A percentile compares a stretch with the other conserved stretches of the same genome.
Evolutionary conservation across 1,284 basidiomycete species (phyloP).

Genomic region (Hemileia vastatrix): DNA sequence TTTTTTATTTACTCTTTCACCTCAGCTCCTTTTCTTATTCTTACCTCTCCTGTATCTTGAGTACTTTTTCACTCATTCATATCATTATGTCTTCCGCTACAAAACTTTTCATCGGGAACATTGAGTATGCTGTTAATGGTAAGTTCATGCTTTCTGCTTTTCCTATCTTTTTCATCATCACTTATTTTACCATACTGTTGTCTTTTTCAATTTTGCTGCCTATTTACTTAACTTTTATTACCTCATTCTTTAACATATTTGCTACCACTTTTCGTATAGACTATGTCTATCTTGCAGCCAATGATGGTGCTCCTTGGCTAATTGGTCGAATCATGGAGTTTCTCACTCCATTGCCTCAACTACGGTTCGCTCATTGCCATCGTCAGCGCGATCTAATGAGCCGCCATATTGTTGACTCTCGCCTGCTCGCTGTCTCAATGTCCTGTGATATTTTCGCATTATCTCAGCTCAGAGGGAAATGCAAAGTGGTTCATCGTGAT

Average conservation of each 20-base stretch:
- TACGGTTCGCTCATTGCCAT: constrained; percentile 21
- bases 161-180: neutral
- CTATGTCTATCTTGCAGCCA: constrained; percentile 21
- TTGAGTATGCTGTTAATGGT: constrained; percentile 21
- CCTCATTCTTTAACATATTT: neutral
- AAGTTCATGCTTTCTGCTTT: neutral
- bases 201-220: neutral
- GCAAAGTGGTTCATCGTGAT: constrained; percentile 16
- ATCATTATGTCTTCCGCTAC: no score
- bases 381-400: constrained; percentile 21
- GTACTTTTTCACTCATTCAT: neutral
- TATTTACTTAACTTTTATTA: neutral
- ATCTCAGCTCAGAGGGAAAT: constrained; percentile 22
- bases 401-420: constrained; percentile 23
- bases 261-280: neutral
- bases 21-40: neutral
- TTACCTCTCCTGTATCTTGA: neutral
- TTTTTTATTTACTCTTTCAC: neutral
- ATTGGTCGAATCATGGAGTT: constrained; percentile 24
- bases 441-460: constrained; percentile 21
- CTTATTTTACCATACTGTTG: neutral
- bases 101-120: constrained; percentile 6
- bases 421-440: constrained; percentile 22
- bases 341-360: constrained; percentile 7
- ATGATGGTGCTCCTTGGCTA: constrained; percentile 22